Evolutionary conservation across 2,329 filamentous ascomycete species (phyloP), one percentile per base, ranked within the genome.

Genomic region (Didymella keratinophila): DNA sequence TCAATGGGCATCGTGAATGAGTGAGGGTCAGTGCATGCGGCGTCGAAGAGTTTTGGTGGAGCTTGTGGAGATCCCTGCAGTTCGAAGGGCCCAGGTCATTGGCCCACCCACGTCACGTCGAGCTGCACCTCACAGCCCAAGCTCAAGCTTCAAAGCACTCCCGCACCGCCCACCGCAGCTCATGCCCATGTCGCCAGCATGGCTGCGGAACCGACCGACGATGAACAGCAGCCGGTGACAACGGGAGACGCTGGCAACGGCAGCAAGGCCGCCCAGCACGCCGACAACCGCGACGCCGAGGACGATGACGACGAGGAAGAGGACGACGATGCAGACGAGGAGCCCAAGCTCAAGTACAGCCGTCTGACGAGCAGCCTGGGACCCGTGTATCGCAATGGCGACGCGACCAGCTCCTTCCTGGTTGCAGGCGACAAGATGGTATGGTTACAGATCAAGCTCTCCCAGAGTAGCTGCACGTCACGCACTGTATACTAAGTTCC

Each of bases 351-450:
- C 69, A 99, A 99, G 78, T 97, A 97, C 76, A 90, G 89, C 49
- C 89, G 92, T 47, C 80, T 98, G 67, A 98, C 95, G 8, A 89
- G 88, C 60, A 89, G 89, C 70, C 80, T 99, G 61, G 87, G 85
- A 25, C 82, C 89, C 42, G 86, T 97, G 32, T 99, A 99, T 80
- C 89, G 93, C 58, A 97, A 96, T 80, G 93, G 92, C 68, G 95
- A 99, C 84, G 92, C 93, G 67, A 97, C 94, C 25, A 97, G 93
- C 77, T 83, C 91, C 9, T 97, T 97, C 75, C 80, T 96, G 48
- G 92, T 96, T 48, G 91, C 91, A 39, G 94, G 94, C 51, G 94
- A 99, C 82, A 98, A 98, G 81, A 96, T 98, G 94, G 92, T 94
- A 83, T 70, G 82, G 56, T 51, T 58, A 61, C 60, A 64, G 60